These are phyloP conservation scores for Lantana camara DNA, from an alignment of 257 asterid species.

Conservation along the genomic window DNA sequence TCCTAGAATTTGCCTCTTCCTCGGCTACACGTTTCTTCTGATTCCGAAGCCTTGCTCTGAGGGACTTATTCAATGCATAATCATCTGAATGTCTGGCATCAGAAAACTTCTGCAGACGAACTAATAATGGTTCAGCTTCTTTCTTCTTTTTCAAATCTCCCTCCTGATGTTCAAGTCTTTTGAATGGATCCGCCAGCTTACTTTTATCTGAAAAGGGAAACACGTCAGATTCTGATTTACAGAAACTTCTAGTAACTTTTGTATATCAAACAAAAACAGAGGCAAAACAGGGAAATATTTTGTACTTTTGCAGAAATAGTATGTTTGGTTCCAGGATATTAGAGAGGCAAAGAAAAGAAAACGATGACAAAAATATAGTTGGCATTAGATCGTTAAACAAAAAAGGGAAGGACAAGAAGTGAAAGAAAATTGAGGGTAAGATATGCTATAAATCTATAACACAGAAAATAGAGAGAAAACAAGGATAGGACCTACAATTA, in stretches of 20 bases:
- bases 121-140: conserved; percentile 90
- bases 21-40: conserved; percentile 91
- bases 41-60: conserved; percentile 73
- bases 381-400: too few species aligned
- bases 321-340: too few species aligned
- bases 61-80: conserved; percentile 79
- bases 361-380: too few species aligned
- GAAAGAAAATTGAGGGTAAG: too few species aligned
- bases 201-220: conserved; percentile 51
- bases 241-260: not conserved
- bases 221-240: not conserved
- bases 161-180: conserved; percentile 94
- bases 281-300: not conserved
- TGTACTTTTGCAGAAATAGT: not conserved
- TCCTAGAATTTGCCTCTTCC: conserved; percentile 76
- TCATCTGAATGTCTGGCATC: conserved; percentile 84
- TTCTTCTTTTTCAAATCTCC: conserved; percentile 88
- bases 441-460: too few species aligned
- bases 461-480: too few species aligned
- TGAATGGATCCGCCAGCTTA: conserved; percentile 85
- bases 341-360: too few species aligned
- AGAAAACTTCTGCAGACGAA: conserved; percentile 84
- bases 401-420: too few species aligned
- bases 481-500: too few species aligned
- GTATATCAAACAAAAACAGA: not conserved